Base-by-base conservation (phyloP, 2,329 filamentous ascomycete genomes). In the Phialophora chinensis region DNA sequence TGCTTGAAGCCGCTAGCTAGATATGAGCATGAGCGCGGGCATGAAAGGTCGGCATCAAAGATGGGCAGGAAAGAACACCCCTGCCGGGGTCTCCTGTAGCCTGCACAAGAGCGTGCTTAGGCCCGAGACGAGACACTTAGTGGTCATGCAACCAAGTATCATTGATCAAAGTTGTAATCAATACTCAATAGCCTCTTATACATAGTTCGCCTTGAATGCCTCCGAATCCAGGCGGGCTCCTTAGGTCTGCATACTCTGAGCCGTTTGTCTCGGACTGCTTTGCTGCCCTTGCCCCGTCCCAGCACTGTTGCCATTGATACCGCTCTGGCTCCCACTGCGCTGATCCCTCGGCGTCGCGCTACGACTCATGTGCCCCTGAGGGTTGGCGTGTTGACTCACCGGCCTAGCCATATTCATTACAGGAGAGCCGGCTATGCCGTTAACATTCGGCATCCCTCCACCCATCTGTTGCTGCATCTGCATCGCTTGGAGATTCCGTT, bases 291-390 rank as follows among this genome's bases (percentile, higher is more conserved):
- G 25, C 53, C 53, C 53, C 17, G 35, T 55, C 4, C 29, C 74
- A 72, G 20, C 71, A 62, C 8, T 75, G 54, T 50, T 64, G 60
- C 62, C 68, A 60, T 66, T 69, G 11, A 64, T 20, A 33, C 67
- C 69, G 50, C 62, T 65, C 54, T 69, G 75, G 69, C 80, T 82
- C 35, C 76, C 77, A 69, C 78, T 79, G 61, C 81, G 77, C 71
- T 82, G 81, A 55, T 77, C 79, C 65, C 82, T 79, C 5, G 81
- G 80, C 7, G 82, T 83, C 29, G 75, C 80, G 69, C 78, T 81
- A 52, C 81, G 76, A 62, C 79, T 82, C 47, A 78, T 75, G 56
- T 78, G 73, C 57, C 78, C 76, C 29, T 71, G 67, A 20, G 53
- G 53, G 53, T 70, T 68, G 20, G 62, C 63, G 47, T 72, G 71